Evolutionary conservation across 306 rosid species (phyloP), one percentile per base, ranked within the genome.

Genomic region (Pyrus communis): DNA sequence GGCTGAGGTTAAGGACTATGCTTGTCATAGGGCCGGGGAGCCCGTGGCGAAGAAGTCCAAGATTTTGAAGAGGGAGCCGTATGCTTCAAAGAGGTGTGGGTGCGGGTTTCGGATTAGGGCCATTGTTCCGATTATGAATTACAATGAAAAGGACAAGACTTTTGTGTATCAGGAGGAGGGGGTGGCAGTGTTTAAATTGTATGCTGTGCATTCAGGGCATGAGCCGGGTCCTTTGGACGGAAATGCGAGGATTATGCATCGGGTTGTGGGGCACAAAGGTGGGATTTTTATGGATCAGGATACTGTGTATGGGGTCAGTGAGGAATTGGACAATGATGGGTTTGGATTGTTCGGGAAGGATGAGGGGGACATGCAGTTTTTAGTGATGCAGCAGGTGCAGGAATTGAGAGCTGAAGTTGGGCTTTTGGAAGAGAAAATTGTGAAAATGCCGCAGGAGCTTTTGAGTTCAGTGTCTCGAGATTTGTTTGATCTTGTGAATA

Each of bases 1-100:
- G 99, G 99, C 98, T 3, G 99, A 96, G 91, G 99, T 96, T 45
- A 96, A 96, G 91, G 99, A 96, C 62, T 96, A 96, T 72, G 99
- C 99, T 54, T 96, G 99, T 69, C 99, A 96, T 52, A 81, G 99
- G 78, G 99, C 99, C 0, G 99, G 99, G 0, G 98, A 96, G 80
- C 99, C 99, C 6, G 90, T 90, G 5, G 87, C 90, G 0, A 92
- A 89, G 91, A 96, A 92, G 78, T 81, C 90, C 0, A 96, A 92
- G 82, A 78, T 87, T 79, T 84, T 92, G 86, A 96, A 96, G 89
- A 87, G 98, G 91, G 99, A 96, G 75, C 99, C 99, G 0, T 96
- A 96, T 81, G 96, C 97, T 2, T 96, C 99, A 0, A 96, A 96
- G 86, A 70, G 99, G 17, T 96, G 99, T n/a, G 99, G 99, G 1